phyloP scores from a whole-genome alignment of 73 alveolate species.

The Paramecium biaurelia region DNA sequence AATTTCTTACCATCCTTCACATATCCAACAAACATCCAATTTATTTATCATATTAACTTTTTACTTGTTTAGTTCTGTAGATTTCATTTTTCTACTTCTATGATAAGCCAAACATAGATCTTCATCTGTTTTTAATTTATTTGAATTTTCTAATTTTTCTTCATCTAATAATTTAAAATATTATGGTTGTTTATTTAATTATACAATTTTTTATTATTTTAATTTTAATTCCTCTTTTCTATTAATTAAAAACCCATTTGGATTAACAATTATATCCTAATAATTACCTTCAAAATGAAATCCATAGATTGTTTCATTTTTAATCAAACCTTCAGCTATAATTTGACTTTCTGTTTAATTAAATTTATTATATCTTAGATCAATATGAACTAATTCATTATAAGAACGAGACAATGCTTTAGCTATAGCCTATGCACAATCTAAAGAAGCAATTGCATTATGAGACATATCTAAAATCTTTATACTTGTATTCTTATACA shows the following conservation, averaged over 20 bases:
- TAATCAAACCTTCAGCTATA: neutral
- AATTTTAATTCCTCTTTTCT: neutral
- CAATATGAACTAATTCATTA: constrained; percentile 14
- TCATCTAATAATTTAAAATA: neutral
- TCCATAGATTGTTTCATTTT: constrained; percentile 4
- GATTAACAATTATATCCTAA: neutral
- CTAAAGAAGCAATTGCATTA: neutral
- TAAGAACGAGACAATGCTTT: neutral
- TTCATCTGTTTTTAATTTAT: neutral
- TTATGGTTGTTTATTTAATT: neutral
- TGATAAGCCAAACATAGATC: neutral
- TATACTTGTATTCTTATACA: neutral
- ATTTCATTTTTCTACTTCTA: neutral
- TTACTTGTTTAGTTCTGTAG: neutral
- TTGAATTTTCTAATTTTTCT: neutral
- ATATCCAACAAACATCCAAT: constrained; percentile 43
- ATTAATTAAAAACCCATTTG: neutral
- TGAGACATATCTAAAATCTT: neutral
- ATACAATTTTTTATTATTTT: neutral
- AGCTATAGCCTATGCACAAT: neutral
- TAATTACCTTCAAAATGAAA: constrained; percentile 31
- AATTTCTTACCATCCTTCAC: constrained; percentile 45
- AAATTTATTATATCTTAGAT: neutral
- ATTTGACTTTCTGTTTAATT: neutral
- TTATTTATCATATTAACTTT: neutral